Conservation (phyloP, 495 filamentous ascomycete species). For the Acidomyces sp. region DNA sequence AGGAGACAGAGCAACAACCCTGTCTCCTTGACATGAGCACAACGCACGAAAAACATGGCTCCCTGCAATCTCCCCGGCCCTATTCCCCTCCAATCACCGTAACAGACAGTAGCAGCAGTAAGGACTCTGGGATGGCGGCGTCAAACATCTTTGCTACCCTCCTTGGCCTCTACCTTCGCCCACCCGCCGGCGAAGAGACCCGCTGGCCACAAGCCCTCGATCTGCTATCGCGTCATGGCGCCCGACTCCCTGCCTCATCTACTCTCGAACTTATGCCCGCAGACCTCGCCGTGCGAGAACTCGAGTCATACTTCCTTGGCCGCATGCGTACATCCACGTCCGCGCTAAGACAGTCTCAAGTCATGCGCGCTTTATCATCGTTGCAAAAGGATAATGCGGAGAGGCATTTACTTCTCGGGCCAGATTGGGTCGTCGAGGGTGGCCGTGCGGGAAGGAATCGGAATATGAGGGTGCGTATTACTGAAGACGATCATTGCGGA, state of each 20-base stretch:
- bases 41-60: conserved; percentile 5
- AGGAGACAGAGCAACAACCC: not conserved
- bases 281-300: conserved; percentile 56
- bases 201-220: conserved; percentile 60
- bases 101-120: conserved; percentile 43
- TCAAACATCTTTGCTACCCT: conserved; percentile 77
- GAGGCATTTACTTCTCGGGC: conserved; percentile 53
- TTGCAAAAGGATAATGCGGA: conserved; percentile 61
- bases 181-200: conserved; percentile 57
- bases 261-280: conserved; percentile 79
- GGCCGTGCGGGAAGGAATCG: conserved; percentile 47
- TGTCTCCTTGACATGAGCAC: conserved; percentile 20
- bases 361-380: conserved; percentile 61
- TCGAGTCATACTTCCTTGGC: conserved; percentile 84
- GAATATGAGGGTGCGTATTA: conserved; percentile 63
- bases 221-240: conserved; percentile 82
- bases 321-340: conserved; percentile 80
- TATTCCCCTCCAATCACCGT: conserved; percentile 33
- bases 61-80: too few species aligned
- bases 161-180: conserved; percentile 77
- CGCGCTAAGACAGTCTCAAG: conserved; percentile 58
- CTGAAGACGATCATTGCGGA: conserved; percentile 76
- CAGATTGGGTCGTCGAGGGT: conserved; percentile 38
- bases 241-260: conserved; percentile 72
- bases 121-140: too few species aligned